Conservation (phyloP, 1,284 basidiomycete species). For the Apiotrichum sp. region DNA sequence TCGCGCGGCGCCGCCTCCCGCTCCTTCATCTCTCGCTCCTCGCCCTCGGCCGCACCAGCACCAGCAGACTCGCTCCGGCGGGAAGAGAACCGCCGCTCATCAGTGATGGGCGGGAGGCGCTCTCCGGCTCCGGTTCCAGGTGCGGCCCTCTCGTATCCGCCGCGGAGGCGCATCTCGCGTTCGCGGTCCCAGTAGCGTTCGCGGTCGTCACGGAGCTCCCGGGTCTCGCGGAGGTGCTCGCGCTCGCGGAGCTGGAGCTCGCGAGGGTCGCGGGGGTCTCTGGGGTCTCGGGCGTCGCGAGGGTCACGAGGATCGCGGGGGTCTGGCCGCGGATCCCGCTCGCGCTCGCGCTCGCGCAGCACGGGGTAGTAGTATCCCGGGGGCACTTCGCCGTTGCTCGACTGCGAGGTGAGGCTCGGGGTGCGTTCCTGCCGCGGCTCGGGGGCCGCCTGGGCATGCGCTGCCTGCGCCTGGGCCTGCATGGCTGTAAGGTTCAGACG, state of each 20-base stretch:
- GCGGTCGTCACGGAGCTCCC: neutral
- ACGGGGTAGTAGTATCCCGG: neutral
- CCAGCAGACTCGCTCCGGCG: neutral
- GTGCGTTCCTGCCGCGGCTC: conserved; percentile 6
- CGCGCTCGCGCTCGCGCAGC: neutral
- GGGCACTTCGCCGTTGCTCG: neutral
- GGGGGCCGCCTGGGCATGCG: neutral
- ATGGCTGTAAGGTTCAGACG: conserved; percentile 23
- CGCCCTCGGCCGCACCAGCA: neutral
- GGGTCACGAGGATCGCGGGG: neutral
- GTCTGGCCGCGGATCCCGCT: neutral
- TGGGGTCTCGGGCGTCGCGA: neutral
- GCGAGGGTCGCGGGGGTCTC: neutral
- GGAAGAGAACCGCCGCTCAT: neutral
- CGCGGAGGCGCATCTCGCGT: neutral
- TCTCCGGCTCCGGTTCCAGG: neutral
- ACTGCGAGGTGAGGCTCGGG: conserved; percentile 1
- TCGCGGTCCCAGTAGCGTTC: neutral
- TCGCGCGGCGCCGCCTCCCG: neutral
- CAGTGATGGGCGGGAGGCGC: neutral
- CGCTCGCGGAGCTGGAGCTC: neutral
- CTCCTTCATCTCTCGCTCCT: neutral
- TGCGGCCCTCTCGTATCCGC: neutral
- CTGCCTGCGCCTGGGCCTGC: conserved; percentile 7
- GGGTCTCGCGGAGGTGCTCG: neutral